Percentiles rank a stretch among this genome's conserved stretches.
Evolutionary conservation across 106 monocot genomes (phyloP).

Genomic region (Allium sativum): DNA sequence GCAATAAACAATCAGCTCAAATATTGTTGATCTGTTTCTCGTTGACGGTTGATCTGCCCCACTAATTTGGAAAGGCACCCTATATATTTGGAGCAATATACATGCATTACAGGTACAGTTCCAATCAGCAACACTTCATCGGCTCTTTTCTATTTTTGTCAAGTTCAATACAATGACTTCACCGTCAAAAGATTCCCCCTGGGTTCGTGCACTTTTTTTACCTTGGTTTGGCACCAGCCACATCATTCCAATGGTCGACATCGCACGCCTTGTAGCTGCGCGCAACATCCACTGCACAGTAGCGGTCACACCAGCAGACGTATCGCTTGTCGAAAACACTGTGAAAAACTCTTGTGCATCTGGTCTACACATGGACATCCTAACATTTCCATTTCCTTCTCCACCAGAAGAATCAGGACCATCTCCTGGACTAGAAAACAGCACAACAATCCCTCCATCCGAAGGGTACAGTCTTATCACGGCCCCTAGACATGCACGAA

Average conservation of each 20-base stretch:
- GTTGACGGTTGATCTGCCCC: too few relatives aligned
- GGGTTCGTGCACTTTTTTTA: conserved; percentile 14
- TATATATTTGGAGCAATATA: too few relatives aligned
- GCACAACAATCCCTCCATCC: not conserved
- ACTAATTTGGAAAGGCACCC: too few relatives aligned
- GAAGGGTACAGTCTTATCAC: not conserved
- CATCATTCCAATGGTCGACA: conserved; percentile 33
- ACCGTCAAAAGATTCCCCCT: not conserved
- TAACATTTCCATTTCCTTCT: conserved; percentile 27
- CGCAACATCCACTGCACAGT: conserved; percentile 19
- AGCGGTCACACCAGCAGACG: conserved; percentile 30
- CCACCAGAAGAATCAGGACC: conserved; percentile 13
- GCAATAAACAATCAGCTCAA: too few relatives aligned
- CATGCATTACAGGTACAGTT: too few relatives aligned
- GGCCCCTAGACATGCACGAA: not conserved
- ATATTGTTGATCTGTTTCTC: too few relatives aligned
- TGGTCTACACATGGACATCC: conserved; percentile 2
- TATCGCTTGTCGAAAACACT: conserved; percentile 12
- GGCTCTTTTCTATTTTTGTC: too few relatives aligned
- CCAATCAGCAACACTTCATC: too few relatives aligned
- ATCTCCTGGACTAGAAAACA: conserved; percentile 20
- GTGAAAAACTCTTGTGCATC: conserved; percentile 22
- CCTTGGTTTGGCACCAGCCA: conserved; percentile 39
- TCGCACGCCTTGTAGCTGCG: conserved; percentile 28
- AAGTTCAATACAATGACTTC: too few relatives aligned